Evolutionary conservation across 345 rosid genomes (phyloP).

Genomic region (Cardiospermum halicacabum): DNA sequence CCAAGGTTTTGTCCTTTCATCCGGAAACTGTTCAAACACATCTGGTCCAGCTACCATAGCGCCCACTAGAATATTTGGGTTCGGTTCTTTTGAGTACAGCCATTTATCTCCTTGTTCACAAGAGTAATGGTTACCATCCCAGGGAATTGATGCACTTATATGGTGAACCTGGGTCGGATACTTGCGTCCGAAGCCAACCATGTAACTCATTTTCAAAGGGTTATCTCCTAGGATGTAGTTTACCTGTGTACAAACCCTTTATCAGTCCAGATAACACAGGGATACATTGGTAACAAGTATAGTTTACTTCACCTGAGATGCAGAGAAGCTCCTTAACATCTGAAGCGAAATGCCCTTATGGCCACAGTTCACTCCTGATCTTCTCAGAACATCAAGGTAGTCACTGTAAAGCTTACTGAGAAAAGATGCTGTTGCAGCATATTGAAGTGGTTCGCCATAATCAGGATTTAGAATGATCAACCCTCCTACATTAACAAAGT

Average conservation of each 20-base stretch:
- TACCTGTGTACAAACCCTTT: conserved; percentile 22
- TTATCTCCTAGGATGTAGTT: conserved; percentile 48
- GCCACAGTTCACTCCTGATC: conserved; percentile 34
- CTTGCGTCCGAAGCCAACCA: conserved; percentile 50
- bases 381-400: conserved; percentile 39
- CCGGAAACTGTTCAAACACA: conserved; percentile 31
- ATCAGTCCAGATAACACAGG: neutral
- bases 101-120: conserved; percentile 38
- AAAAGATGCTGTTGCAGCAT: conserved; percentile 55
- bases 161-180: conserved; percentile 54
- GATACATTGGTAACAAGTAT: neutral
- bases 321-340: conserved; percentile 39
- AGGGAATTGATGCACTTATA: conserved; percentile 45
- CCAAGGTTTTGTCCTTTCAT: conserved; percentile 33
- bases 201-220: conserved; percentile 55
- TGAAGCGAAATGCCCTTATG: conserved; percentile 27
- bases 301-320: conserved; percentile 36
- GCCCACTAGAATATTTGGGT: conserved; percentile 37
- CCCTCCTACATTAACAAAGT: conserved; percentile 37
- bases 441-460: conserved; percentile 33
- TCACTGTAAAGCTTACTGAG: conserved; percentile 52
- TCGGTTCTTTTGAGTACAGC: conserved; percentile 29
- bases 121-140: conserved; percentile 30
- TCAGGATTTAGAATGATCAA: conserved; percentile 43
- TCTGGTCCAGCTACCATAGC: conserved; percentile 48